Evolutionary conservation across 768 basidiomycete species (phyloP), one percentile per base, ranked within the genome.

Genomic region (Gautieria morchelliformis): DNA sequence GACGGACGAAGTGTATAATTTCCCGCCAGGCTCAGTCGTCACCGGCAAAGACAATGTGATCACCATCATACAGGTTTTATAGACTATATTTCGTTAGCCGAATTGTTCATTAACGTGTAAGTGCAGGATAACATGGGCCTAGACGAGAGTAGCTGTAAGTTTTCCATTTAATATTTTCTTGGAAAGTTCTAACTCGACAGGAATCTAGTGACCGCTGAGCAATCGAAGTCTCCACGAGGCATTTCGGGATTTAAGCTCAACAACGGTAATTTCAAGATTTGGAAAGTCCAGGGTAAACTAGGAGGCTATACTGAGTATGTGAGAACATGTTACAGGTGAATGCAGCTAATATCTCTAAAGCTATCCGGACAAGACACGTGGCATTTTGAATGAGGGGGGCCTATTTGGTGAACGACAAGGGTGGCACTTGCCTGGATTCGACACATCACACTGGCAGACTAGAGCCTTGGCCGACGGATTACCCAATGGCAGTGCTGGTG

Each of bases 71-170:
- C 56, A 57, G 45, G 48, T 49, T 17, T 17, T 12, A 30, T 33
- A 33, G 22, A 10, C 48, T 49, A 10, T 49, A 3, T 49, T 49
- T 30, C 2, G 11, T 30, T 49, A 10, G 6, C 8, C n/a, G 24
- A 30, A 10, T 30, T 24, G 27, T 9, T 4, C 42, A 44, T 44
- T 49, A 30, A 27, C 12, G 22, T 33, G 2, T 30, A 33, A 1
- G 4, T 45, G 10, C 48, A 87, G 83, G 89, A 91, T 59, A 87
- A 88, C 63, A 88, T 86, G 84, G 89, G 89, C 0, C 68, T 87
- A 60, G 79, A 89, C 56, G 82, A 89, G 66, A 78, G 80, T 14
- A 50, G 69, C 20, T 61, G 82, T 81, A 55, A 60, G 74, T 62
- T 17, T 42, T 37, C 27, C 15, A 15, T 37, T 6, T 35, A 24